These are phyloP conservation scores for Mucor racemosus DNA, from an alignment of 371 early-diverging fungal genomes.

Conservation along the genomic window DNA sequence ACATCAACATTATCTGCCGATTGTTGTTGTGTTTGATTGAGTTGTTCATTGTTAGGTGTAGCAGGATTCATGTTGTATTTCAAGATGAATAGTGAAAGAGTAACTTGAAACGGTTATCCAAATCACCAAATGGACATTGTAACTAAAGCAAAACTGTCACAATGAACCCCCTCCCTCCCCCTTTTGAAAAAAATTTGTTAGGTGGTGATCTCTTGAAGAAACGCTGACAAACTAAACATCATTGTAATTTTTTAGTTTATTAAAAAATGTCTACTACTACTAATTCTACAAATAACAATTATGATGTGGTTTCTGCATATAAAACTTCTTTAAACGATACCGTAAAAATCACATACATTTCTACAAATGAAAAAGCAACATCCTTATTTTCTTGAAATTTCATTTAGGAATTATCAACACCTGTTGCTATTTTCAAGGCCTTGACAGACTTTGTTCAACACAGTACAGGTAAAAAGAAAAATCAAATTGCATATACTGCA, in stretches of 20 bases:
- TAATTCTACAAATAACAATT: neutral
- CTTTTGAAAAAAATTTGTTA: slow-evolving; percentile 14
- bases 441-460: slow-evolving; percentile 77
- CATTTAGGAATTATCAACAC: slow-evolving; percentile 78
- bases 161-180: slow-evolving; percentile 1
- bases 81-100: neutral
- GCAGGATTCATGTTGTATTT: slow-evolving; percentile 1
- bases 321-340: slow-evolving; percentile 25
- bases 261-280: too few species aligned
- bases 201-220: too few species aligned
- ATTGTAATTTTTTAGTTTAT: too few species aligned
- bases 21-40: neutral
- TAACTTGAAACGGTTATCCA: neutral
- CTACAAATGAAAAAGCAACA: too few species aligned
- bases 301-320: slow-evolving; percentile 29
- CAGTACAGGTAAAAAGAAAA: slow-evolving; percentile 57
- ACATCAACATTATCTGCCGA: neutral
- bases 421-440: slow-evolving; percentile 87
- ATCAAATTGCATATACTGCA: neutral
- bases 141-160: neutral
- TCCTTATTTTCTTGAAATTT: too few species aligned
- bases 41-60: neutral
- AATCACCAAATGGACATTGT: neutral
- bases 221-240: too few species aligned
- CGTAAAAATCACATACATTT: slow-evolving; percentile 7